Percentiles rank a stretch among this genome's conserved stretches.
phyloP scores from a whole-genome alignment of 768 basidiomycete genomes.

The Xerocomus brunneocitrinus region DNA sequence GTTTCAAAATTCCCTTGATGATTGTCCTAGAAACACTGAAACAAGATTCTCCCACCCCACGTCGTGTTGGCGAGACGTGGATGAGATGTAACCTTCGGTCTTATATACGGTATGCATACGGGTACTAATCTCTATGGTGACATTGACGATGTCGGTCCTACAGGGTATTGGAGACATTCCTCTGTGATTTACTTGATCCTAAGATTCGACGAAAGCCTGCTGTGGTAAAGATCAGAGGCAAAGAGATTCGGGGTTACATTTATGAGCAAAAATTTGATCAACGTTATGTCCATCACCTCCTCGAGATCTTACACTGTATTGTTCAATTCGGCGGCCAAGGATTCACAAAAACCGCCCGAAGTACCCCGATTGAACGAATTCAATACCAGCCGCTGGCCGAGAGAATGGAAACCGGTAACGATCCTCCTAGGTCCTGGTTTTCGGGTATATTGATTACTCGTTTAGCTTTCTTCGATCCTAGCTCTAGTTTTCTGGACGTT shows the following conservation, averaged over 20 bases:
- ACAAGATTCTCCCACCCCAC: slow-evolving; percentile 65
- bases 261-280: slow-evolving; percentile 82
- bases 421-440: neutral
- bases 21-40: slow-evolving; percentile 80
- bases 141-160: neutral
- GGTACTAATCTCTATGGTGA: neutral
- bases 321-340: slow-evolving; percentile 88
- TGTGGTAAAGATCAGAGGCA: slow-evolving; percentile 52
- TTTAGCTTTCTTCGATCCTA: slow-evolving; percentile 39
- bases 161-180: slow-evolving; percentile 87
- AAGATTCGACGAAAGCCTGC: slow-evolving; percentile 50
- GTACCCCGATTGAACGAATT: slow-evolving; percentile 59
- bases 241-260: slow-evolving; percentile 58
- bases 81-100: slow-evolving; percentile 92
- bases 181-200: slow-evolving; percentile 74
- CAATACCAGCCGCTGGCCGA: slow-evolving; percentile 57
- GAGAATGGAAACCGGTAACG: slow-evolving; percentile 57
- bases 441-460: slow-evolving; percentile 5
- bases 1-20: slow-evolving; percentile 83
- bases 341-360: slow-evolving; percentile 70
- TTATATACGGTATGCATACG: slow-evolving; percentile 64
- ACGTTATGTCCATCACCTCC: slow-evolving; percentile 60
- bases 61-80: slow-evolving; percentile 91
- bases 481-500: slow-evolving; percentile 72
- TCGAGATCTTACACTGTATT: slow-evolving; percentile 74